Percentiles rank a stretch among this genome's conserved stretches.
Conservation (phyloP, 2,329 filamentous ascomycete species). For the Pezicula neosporulosa region DNA sequence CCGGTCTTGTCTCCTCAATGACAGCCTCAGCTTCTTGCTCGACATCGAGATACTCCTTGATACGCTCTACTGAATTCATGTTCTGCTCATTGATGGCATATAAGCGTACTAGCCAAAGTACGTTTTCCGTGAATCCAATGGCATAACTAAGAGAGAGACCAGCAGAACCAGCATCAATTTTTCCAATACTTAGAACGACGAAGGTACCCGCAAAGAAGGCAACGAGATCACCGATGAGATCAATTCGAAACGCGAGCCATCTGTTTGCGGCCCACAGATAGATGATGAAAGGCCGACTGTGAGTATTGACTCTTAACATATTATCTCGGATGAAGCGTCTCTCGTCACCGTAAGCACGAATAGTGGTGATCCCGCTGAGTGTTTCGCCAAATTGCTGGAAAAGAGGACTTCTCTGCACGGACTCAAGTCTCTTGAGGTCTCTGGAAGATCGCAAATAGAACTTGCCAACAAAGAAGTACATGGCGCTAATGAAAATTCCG, state of each 20-base stretch:
- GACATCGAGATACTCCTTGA: conserved; percentile 95
- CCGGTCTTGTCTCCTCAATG: conserved; percentile 74
- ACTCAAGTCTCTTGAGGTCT: conserved; percentile 92
- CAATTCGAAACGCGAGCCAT: conserved; percentile 92
- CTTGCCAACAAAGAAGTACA: conserved; percentile 79
- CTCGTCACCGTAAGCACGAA: conserved; percentile 93
- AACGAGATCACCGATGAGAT: conserved; percentile 85
- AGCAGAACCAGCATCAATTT: conserved; percentile 84
- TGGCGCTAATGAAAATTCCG: conserved; percentile 74
- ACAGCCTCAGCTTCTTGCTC: conserved; percentile 85
- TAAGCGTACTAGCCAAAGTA: conserved; percentile 91
- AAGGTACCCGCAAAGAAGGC: conserved; percentile 93
- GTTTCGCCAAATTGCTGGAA: conserved; percentile 99
- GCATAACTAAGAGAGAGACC: conserved; percentile 95
- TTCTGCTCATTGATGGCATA: conserved; percentile 97
- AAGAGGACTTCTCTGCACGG: conserved; percentile 86
- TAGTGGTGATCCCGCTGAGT: conserved; percentile 89
- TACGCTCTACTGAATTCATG: conserved; percentile 97
- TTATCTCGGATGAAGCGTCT: conserved; percentile 92
- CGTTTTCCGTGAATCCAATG: conserved; percentile 94
- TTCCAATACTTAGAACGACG: conserved; percentile 78
- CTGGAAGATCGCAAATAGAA: conserved; percentile 93
- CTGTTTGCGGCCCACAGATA: conserved; percentile 95
- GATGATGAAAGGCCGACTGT: conserved; percentile 92
- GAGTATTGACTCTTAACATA: conserved; percentile 79